Base-by-base conservation (phyloP, 306 rosid genomes). In the Arachis stenosperma region DNA sequence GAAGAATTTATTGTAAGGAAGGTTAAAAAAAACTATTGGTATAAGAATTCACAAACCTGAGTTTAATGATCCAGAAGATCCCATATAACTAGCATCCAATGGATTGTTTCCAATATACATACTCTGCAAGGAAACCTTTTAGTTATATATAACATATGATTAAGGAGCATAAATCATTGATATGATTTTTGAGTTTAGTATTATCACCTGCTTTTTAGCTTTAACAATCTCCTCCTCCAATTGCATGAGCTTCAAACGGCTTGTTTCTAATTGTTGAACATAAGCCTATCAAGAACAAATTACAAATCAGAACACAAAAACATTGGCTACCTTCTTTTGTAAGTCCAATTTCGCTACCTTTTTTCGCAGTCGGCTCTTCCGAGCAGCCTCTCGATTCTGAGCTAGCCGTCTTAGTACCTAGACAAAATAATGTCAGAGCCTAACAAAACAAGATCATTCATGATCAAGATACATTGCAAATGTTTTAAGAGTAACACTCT, bases 341-440 rank as follows among this genome's bases (percentile, higher is more conserved):
- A 48, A 78, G 59, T 71, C 43, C 67, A 65, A 46, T 51, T 47
- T 29, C 67, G 17, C 43, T 43, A 92, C 98, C 95, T 92, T 92
- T 75, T 90, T 92, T 48, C 94, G 77, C 75, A 82, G 58, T 30
- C 97, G 84, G 53, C 98, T 88, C 81, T 88, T 92, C 39, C 89
- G 63, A 72, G 98, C 98, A 69, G 98, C 98, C 79, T 92, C 95
- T 14, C 99, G 90, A 78, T 94, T 94, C 82, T 94, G 98, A 33
- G 90, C 97, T 39, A 92, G 80, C 40, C 98, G 86, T 79, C 91
- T 81, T 68, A 77, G 82, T 58, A 69, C 85, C 95, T 92, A 73
- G 48, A 68, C 52, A 58, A 63, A 17, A 85, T 8, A 69, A 48
- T 51, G 66, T 48, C 71, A 68, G 71, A 68, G 29, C 27, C 27